Evolutionary conservation across 306 rosid species (phyloP).

Genomic region (Arachis stenosperma): DNA sequence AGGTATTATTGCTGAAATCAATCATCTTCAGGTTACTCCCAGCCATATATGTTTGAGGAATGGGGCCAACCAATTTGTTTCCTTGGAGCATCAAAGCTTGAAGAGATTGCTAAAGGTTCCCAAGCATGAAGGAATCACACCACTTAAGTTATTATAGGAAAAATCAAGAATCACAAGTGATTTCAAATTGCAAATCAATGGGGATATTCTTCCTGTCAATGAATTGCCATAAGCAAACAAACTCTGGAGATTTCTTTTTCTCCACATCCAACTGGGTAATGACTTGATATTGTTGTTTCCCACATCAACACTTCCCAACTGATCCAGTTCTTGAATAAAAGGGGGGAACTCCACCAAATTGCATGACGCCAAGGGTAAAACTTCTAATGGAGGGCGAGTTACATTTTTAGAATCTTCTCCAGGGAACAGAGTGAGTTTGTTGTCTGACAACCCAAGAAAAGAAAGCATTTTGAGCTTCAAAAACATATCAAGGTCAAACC

Average conservation of each 20-base stretch:
- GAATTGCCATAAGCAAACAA: background rate
- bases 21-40: background rate
- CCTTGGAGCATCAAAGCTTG: background rate
- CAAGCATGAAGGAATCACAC: conserved; percentile 30
- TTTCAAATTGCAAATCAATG: conserved; percentile 36
- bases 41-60: conserved; percentile 25
- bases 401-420: background rate
- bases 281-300: background rate
- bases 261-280: conserved; percentile 34
- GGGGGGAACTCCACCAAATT: conserved; percentile 3
- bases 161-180: conserved; percentile 27
- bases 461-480: background rate
- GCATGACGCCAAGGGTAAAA: conserved; percentile 3
- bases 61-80: conserved; percentile 14
- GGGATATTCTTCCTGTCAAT: conserved; percentile 26
- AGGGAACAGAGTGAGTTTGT: background rate
- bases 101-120: conserved; percentile 14
- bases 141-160: conserved; percentile 22
- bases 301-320: background rate
- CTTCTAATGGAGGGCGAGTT: background rate
- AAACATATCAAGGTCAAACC: conserved; percentile 17
- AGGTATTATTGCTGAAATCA: conserved; percentile 31
- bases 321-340: background rate
- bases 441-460: background rate
- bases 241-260: background rate